Percentiles rank a stretch among this genome's conserved stretches.
Evolutionary conservation across 2,329 filamentous ascomycete species (phyloP).

Genomic region (Didymella sp.): DNA sequence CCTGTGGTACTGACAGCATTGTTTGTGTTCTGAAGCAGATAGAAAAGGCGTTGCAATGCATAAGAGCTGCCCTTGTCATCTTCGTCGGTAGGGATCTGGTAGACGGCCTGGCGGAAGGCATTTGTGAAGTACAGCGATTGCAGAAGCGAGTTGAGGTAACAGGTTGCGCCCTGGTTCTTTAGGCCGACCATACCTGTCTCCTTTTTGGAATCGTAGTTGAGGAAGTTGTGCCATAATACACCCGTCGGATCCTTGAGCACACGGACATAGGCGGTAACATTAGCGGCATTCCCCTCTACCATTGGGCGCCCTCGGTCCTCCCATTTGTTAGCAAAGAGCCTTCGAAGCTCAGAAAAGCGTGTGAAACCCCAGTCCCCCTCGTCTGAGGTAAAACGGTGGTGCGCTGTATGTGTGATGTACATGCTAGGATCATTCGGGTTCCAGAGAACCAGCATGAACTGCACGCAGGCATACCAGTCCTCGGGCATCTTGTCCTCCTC

Average conservation of each 20-base stretch:
- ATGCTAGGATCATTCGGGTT: slow-evolving; percentile 92
- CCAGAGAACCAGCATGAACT: slow-evolving; percentile 93
- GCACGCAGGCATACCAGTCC: slow-evolving; percentile 95
- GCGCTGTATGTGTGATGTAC: slow-evolving; percentile 77
- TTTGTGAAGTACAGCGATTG: slow-evolving; percentile 66
- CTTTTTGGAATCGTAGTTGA: slow-evolving; percentile 98
- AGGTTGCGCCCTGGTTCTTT: slow-evolving; percentile 88
- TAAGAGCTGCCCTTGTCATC: slow-evolving; percentile 88
- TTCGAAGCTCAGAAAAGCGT: slow-evolving; percentile 87
- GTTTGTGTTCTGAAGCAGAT: slow-evolving; percentile 87
- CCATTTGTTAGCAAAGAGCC: slow-evolving; percentile 81
- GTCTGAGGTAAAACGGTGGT: slow-evolving; percentile 93
- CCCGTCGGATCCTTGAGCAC: slow-evolving; percentile 87
- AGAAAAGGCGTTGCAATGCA: slow-evolving; percentile 91
- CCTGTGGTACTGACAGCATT: slow-evolving; percentile 88
- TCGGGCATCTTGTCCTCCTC: slow-evolving; percentile 76
- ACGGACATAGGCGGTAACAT: slow-evolving; percentile 82
- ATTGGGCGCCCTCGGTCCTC: slow-evolving; percentile 73
- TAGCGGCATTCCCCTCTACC: slow-evolving; percentile 77
- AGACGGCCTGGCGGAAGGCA: slow-evolving; percentile 94
- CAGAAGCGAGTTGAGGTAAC: slow-evolving; percentile 60
- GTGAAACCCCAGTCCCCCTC: slow-evolving; percentile 99
- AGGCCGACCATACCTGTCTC: slow-evolving; percentile 96
- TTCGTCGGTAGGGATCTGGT: slow-evolving; percentile 91
- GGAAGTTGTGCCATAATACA: slow-evolving; percentile 89